These are phyloP conservation scores for Neofusicoccum ribis DNA, from an alignment of 2,329 filamentous ascomycete species.

Conservation along the genomic window DNA sequence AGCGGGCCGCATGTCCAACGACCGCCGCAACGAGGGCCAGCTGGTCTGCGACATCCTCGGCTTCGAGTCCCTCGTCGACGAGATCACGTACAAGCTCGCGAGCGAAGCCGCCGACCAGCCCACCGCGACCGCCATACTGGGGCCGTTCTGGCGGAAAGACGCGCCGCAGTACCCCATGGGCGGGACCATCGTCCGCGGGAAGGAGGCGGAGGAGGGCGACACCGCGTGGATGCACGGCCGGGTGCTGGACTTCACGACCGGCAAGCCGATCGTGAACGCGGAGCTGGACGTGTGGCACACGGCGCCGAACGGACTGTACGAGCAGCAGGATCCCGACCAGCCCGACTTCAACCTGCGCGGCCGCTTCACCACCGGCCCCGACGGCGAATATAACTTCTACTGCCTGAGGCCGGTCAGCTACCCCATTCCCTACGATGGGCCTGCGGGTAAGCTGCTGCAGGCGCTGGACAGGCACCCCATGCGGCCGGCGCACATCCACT, in stretches of 20 bases:
- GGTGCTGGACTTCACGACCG: slow-evolving; percentile 59
- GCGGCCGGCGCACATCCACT: slow-evolving; percentile 64
- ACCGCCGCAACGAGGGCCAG: slow-evolving; percentile 64
- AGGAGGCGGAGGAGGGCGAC: slow-evolving; percentile 48
- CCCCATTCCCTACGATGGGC: slow-evolving; percentile 58
- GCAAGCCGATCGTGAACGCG: slow-evolving; percentile 64
- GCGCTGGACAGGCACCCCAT: slow-evolving; percentile 62
- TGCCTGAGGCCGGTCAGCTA: slow-evolving; percentile 49
- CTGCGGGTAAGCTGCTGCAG: slow-evolving; percentile 58
- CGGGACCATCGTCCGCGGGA: slow-evolving; percentile 60
- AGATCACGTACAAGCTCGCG: slow-evolving; percentile 71
- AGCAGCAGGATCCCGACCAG: slow-evolving; percentile 72
- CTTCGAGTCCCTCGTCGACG: slow-evolving; percentile 67
- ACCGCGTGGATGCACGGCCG: slow-evolving; percentile 66
- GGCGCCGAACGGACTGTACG: slow-evolving; percentile 66
- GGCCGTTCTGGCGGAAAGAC: slow-evolving; percentile 79
- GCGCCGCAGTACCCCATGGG: slow-evolving; percentile 71
- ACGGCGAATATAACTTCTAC: slow-evolving; percentile 60
- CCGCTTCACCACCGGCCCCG: slow-evolving; percentile 65
- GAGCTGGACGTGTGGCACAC: slow-evolving; percentile 79
- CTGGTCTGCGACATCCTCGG: slow-evolving; percentile 60
- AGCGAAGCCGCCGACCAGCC: slow-evolving; percentile 51
- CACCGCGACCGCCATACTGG: slow-evolving; percentile 77
- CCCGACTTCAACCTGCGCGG: slow-evolving; percentile 73
- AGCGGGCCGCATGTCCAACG: slow-evolving; percentile 63